Evolutionary conservation across 805 yeast species (phyloP).

Genomic region (Monosporozyma aerobia): DNA sequence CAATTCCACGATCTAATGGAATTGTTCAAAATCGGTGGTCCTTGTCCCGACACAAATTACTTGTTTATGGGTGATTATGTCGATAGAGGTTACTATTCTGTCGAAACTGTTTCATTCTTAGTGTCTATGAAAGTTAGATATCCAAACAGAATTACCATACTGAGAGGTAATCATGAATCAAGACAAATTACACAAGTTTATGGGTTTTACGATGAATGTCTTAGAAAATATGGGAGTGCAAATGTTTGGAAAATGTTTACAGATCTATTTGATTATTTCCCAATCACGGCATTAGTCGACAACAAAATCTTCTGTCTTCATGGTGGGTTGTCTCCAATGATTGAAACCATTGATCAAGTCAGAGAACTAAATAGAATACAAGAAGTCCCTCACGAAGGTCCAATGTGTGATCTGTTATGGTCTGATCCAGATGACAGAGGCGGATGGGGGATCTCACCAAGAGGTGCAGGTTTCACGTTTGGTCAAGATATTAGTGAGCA

Average conservation of each 20-base stretch:
- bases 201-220: constrained; percentile 92
- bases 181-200: constrained; percentile 95
- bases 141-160: constrained; percentile 83
- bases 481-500: constrained; percentile 93
- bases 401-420: constrained; percentile 95
- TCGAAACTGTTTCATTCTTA: constrained; percentile 80
- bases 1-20: constrained; percentile 94
- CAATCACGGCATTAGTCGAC: constrained; percentile 87
- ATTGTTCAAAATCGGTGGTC: constrained; percentile 87
- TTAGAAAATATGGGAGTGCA: constrained; percentile 86
- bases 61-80: constrained; percentile 89
- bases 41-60: constrained; percentile 85
- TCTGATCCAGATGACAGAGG: constrained; percentile 97
- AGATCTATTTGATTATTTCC: constrained; percentile 85
- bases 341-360: constrained; percentile 86
- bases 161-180: constrained; percentile 92
- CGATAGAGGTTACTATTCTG: constrained; percentile 73
- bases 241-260: constrained; percentile 90
- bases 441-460: constrained; percentile 96
- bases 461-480: constrained; percentile 98
- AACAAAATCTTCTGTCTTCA: constrained; percentile 85
- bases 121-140: constrained; percentile 89
- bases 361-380: constrained; percentile 84
- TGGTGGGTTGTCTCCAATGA: constrained; percentile 93
- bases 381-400: constrained; percentile 96